These are phyloP conservation scores for Clonostachys sp. DNA, from an alignment of 2,329 filamentous ascomycete genomes.

Conservation along the genomic window DNA sequence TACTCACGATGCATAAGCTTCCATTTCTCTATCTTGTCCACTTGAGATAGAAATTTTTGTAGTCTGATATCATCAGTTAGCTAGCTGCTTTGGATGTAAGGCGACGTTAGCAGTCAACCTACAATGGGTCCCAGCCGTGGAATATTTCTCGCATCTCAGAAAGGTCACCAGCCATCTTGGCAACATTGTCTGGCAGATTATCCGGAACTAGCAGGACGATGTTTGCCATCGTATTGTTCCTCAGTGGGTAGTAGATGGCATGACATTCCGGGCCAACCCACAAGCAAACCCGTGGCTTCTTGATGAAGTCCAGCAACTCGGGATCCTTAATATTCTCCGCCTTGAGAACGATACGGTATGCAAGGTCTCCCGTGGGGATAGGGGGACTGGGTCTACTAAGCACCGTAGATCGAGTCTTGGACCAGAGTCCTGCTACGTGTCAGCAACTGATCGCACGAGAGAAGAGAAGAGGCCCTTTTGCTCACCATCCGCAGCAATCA, in stretches of 20 bases:
- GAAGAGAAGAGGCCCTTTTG: not conserved
- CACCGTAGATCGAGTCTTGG: not conserved
- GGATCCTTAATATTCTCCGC: not conserved
- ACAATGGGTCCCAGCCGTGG: constrained; percentile 51
- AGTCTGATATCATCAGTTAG: not conserved
- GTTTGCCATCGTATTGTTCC: not conserved
- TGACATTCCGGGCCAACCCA: constrained; percentile 2
- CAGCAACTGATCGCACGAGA: not conserved
- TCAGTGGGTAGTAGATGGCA: constrained; percentile 1
- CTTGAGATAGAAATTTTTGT: constrained; percentile 1
- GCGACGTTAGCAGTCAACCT: not conserved
- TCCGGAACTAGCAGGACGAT: constrained; percentile 2
- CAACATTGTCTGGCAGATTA: not conserved
- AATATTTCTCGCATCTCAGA: constrained; percentile 53
- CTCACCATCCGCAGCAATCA: constrained; percentile 6
- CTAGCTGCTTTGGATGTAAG: too few species aligned
- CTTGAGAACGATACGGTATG: constrained; percentile 1
- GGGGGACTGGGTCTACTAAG: not conserved
- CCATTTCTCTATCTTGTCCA: constrained; percentile 6
- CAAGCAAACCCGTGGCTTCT: not conserved
- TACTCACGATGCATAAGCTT: constrained; percentile 5
- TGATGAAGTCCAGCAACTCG: not conserved
- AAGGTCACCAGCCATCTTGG: not conserved
- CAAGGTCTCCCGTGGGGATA: constrained; percentile 1
- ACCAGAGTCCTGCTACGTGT: not conserved